Evolutionary conservation across 352 stramenopile genomes (phyloP), one percentile per base, ranked within the genome.

Genomic region (Globisporangium middletonii): DNA sequence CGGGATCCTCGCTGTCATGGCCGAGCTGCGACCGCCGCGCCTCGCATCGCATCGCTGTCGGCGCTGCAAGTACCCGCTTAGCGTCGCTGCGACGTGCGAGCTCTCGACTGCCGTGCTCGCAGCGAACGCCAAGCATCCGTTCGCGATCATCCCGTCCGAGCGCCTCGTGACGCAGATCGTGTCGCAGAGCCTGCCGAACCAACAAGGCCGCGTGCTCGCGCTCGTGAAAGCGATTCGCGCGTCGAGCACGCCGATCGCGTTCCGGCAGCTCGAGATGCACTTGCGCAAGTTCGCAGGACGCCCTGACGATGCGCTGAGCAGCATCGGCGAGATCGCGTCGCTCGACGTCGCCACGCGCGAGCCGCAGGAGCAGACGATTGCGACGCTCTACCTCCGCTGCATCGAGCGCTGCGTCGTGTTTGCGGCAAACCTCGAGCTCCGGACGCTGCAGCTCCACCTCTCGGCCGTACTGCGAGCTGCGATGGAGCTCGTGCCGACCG

Each of bases 221-320:
- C 63, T 94, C 41, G 68, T 88, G 7, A 65, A 69, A 18, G 79
- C 74, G 1, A 58, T 92, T 16, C 55, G 55, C 23, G 57, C 60
- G n/a, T 88, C 82, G 19, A 68, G 55, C 2, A 87, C 80, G 13
- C 76, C 78, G 1, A 77, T 94, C 33, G 82, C 83, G 43, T 87
- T 79, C 59, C 77, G 79, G 2, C 80, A 91, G 56, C 59, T 94
- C 33, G 77, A 94, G 35, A 81, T 82, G 76, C 78, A 92, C 50
- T 56, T 92, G 50, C 81, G 80, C 18, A 63, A 73, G 26, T 92
- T 86, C 59, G 79, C 71, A 1, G 83, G 80, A 1, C 76, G 83
- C 0, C 83, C 83, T 0, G 79, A 91, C 50, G 81, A 91, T 33
- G 83, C 83, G 1, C 65, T 86, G 12, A 65, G 67, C 15, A 68